A percentile compares a stretch with the other conserved stretches of the same genome.
Conservation (phyloP, 2,329 filamentous ascomycete genomes). For the Phyllosticta citribraziliensis region DNA sequence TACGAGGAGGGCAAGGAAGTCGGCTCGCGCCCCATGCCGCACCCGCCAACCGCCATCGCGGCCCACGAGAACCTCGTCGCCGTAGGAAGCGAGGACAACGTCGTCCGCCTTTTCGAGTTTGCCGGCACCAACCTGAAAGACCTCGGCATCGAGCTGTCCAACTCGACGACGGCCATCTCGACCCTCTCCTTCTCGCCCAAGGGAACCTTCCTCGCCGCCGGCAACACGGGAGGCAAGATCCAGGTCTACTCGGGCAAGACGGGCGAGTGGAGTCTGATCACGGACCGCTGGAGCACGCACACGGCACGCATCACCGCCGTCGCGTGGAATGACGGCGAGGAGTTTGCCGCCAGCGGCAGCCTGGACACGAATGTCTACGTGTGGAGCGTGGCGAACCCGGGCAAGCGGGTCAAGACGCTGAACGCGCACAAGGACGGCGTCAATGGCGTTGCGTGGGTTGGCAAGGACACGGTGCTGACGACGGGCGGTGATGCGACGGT, state of each 20-base stretch:
- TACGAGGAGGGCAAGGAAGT: slow-evolving; percentile 44
- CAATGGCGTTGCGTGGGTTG: slow-evolving; percentile 73
- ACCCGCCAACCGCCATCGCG: slow-evolving; percentile 61
- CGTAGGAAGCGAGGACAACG: slow-evolving; percentile 65
- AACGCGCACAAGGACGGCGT: slow-evolving; percentile 97
- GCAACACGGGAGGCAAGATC: slow-evolving; percentile 79
- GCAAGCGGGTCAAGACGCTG: slow-evolving; percentile 68
- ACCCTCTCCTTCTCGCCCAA: slow-evolving; percentile 73
- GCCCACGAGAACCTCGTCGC: slow-evolving; percentile 55
- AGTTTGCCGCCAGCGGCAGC: slow-evolving; percentile 72
- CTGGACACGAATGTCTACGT: slow-evolving; percentile 88
- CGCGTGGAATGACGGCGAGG: slow-evolving; percentile 63
- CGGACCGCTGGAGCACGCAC: slow-evolving; percentile 68
- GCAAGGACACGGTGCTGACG: slow-evolving; percentile 56
- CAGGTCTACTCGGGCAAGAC: slow-evolving; percentile 58
- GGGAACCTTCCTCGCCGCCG: slow-evolving; percentile 69
- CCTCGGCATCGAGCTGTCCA: slow-evolving; percentile 47
- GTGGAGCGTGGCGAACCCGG: slow-evolving; percentile 79
- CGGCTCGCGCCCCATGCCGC: slow-evolving; percentile 51
- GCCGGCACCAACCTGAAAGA: slow-evolving; percentile 45
- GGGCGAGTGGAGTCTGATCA: slow-evolving; percentile 59
- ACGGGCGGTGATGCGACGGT: slow-evolving; percentile 80
- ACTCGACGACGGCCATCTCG: slow-evolving; percentile 63
- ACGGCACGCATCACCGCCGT: slow-evolving; percentile 58
- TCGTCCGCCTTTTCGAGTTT: slow-evolving; percentile 63